Evolutionary conservation across 75 land plant genomes (phyloP), one percentile per base, ranked within the genome.

Genomic region (Sequoiadendron giganteum): DNA sequence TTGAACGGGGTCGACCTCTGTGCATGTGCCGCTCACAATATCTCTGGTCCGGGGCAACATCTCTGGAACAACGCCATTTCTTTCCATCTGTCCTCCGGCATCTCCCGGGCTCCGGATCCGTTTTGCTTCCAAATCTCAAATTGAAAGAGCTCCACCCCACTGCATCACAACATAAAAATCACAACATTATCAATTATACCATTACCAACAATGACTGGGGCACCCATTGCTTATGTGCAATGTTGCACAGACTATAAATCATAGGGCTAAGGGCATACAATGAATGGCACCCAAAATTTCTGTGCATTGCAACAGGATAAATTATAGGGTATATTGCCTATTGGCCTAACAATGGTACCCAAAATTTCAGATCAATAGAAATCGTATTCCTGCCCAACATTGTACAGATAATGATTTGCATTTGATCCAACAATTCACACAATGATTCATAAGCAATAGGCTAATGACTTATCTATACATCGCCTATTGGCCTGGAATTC

Each of bases 21-120:
- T 95, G 96, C 90, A 93, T 91, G 88, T 95, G 97, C 36, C 97
- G 87, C 88, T 95, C 97, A 87, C 97, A 95, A 86, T 95, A 95
- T 89, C 93, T 95, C 86, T 95, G 97, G 40, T 95, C 95, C 10
- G 97, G 96, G 55, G 90, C 96, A 73, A 92, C 97, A 72, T 95
- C 95, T 82, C 94, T 93, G 40, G 93, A 90, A 90, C 97, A 95
- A 82, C 95, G 87, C 97, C 97, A 95, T 89, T 95, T 95, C 93
- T 95, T 94, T 75, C 96, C 97, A 78, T 95, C 97, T 8, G 97
- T 96, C 72, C 97, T 88, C 78, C 96, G 86, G 88, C 97, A 96
- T 79, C 97, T 77, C 85, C 96, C 95, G 1, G 96, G 96, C 91
- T 96, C 97, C 25, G 93, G 93, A 80, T 96, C 96, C n/a, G 91